Percentiles rank a stretch among this genome's conserved stretches.
Conservation (phyloP, 148 eudicot genomes). For the Chenopodium quinoa region DNA sequence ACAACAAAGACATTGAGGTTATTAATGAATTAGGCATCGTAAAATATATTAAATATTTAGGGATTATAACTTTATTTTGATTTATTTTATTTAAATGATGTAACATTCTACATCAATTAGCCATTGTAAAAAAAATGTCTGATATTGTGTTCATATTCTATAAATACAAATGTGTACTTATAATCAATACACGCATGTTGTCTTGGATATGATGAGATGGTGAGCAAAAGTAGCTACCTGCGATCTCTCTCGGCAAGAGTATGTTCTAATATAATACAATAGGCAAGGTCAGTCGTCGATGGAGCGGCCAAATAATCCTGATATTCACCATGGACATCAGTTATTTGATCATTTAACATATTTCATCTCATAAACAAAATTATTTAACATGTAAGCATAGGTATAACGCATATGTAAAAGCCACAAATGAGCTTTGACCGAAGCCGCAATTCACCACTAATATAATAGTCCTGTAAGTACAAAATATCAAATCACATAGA, state of each 20-base stretch:
- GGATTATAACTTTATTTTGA: no score
- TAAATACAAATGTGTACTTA: no score
- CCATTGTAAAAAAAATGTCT: no score
- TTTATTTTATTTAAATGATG: no score
- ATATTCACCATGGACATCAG: constrained; percentile 30
- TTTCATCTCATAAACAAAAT: no score
- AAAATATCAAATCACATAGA: background rate
- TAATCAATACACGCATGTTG: no score
- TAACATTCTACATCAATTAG: no score
- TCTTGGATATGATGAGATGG: background rate
- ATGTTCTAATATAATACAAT: constrained; percentile 80
- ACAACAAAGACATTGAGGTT: no score
- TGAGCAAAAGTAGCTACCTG: constrained; percentile 49
- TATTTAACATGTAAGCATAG: constrained; percentile 1
- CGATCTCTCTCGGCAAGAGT: constrained; percentile 99
- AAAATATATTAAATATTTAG: no score
- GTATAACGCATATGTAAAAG: background rate
- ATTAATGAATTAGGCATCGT: no score
- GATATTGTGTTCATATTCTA: no score
- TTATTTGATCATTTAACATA: background rate
- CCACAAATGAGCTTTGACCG: background rate
- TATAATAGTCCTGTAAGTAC: background rate
- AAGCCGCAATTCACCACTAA: background rate
- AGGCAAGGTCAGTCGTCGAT: constrained; percentile 82
- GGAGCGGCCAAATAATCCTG: constrained; percentile 91